Evolutionary conservation across 176 grass and related monocot genomes (phyloP).

Genomic region (Phragmites australis): DNA sequence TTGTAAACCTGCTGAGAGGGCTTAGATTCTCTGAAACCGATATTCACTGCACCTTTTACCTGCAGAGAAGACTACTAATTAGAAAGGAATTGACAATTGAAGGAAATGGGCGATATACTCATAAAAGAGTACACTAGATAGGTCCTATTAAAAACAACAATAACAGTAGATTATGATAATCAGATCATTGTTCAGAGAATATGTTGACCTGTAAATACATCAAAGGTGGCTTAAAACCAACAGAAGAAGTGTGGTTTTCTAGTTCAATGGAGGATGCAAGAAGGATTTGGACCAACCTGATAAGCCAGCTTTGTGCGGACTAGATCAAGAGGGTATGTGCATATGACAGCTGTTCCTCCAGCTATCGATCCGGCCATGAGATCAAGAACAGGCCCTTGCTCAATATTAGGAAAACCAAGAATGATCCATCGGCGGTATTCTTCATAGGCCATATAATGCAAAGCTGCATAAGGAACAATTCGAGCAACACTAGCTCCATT

Average conservation of each 20-base stretch:
- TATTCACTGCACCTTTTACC: slow-evolving; percentile 61
- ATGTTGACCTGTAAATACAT: not conserved
- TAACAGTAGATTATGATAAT: slow-evolving; percentile 5
- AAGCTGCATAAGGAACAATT: slow-evolving; percentile 95
- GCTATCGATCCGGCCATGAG: slow-evolving; percentile 75
- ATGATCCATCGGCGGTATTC: slow-evolving; percentile 94
- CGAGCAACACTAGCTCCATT: slow-evolving; percentile 95
- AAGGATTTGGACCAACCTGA: slow-evolving; percentile 55
- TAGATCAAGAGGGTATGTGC: slow-evolving; percentile 93
- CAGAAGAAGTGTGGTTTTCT: slow-evolving; percentile 11
- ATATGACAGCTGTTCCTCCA: slow-evolving; percentile 94
- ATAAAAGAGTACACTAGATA: not conserved
- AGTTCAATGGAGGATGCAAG: not conserved
- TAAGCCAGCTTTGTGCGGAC: slow-evolving; percentile 92
- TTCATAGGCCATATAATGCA: slow-evolving; percentile 99
- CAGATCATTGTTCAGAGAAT: slow-evolving; percentile 7
- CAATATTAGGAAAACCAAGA: slow-evolving; percentile 74
- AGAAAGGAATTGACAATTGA: slow-evolving; percentile 12
- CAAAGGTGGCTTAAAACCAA: not conserved
- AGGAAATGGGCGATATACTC: slow-evolving; percentile 2
- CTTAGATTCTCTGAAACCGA: slow-evolving; percentile 51
- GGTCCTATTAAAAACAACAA: not conserved
- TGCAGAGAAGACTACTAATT: slow-evolving; percentile 40
- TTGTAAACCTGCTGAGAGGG: slow-evolving; percentile 66
- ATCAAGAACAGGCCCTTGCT: slow-evolving; percentile 89